These are phyloP conservation scores for Ophiostoma ips DNA, from an alignment of 2,329 filamentous ascomycete species.

Conservation along the genomic window DNA sequence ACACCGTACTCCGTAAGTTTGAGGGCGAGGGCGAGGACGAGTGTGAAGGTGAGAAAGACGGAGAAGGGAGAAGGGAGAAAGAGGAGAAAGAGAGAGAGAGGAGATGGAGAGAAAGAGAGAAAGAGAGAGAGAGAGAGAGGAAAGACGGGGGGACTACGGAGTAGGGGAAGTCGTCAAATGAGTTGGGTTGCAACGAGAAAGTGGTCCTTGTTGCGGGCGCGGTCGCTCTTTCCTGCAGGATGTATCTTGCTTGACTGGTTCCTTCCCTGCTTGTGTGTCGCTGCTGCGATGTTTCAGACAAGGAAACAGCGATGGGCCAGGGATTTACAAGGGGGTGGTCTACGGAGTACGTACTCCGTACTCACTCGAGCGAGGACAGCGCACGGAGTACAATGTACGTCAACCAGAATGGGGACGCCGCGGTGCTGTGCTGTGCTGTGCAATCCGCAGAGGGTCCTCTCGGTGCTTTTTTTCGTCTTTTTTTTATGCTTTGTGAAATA, in stretches of 20 bases:
- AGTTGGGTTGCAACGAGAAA: neutral
- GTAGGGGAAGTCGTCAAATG: neutral
- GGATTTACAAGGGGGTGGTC: neutral
- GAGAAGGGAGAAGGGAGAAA: too few relatives aligned
- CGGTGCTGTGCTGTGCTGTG: too few relatives aligned
- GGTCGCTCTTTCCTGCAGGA: neutral
- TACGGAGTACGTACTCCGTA: neutral
- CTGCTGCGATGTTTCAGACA: constrained; percentile 12
- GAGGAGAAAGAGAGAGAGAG: neutral
- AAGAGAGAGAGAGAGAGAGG: neutral
- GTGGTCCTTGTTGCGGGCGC: neutral
- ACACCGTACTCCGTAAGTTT: too few relatives aligned
- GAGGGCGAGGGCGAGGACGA: too few relatives aligned
- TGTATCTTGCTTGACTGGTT: neutral
- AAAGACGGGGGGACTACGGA: neutral
- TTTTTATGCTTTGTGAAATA: neutral
- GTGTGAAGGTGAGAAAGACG: too few relatives aligned
- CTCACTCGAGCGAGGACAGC: too few relatives aligned
- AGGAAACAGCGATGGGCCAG: constrained; percentile 9
- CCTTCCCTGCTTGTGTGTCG: constrained; percentile 2
- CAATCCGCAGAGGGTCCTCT: too few relatives aligned
- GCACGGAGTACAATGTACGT: too few relatives aligned
- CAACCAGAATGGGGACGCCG: too few relatives aligned
- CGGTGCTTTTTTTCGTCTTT: neutral
- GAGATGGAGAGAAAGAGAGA: neutral